Evolutionary conservation across 169 alveolate species (phyloP).

Genomic region (Amoebophrya sp.): DNA sequence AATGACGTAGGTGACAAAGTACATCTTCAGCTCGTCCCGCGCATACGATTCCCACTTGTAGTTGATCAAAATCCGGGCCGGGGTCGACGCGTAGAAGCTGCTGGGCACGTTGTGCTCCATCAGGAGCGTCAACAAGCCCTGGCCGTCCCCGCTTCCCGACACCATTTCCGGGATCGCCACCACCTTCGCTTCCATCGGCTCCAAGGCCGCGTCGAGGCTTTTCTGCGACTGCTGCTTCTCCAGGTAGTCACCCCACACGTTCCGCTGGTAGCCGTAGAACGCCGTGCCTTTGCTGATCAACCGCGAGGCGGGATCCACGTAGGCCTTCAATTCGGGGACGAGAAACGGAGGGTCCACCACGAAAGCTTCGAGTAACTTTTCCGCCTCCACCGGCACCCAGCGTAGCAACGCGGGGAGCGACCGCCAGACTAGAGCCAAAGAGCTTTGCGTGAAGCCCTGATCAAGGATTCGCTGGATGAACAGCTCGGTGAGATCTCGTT

Average conservation of each 20-base stretch:
- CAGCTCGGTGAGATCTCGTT: not conserved
- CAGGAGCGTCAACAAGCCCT: not conserved
- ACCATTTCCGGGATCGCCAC: slow-evolving; percentile 14
- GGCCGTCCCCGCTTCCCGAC: slow-evolving; percentile 3
- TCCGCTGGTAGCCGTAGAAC: not conserved
- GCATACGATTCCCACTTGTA: not conserved
- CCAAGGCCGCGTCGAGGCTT: not conserved
- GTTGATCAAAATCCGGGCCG: slow-evolving; percentile 18
- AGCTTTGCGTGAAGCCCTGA: not conserved
- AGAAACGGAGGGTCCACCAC: not conserved
- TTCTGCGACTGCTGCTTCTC: not conserved
- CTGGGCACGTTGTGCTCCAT: not conserved
- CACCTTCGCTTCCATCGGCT: not conserved
- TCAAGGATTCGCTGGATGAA: not conserved
- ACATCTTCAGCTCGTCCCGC: not conserved
- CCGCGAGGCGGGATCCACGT: not conserved
- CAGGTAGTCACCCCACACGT: not conserved
- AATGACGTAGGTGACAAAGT: not conserved
- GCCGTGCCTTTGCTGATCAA: not conserved
- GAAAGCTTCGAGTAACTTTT: not conserved
- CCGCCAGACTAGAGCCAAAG: not conserved
- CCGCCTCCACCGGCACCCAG: not conserved
- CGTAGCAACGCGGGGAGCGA: not conserved
- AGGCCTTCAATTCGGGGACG: not conserved
- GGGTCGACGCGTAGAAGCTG: not conserved